Evolutionary conservation across 140 eudicot genomes (phyloP), one percentile per base, ranked within the genome.

Genomic region (Ambrosia hybrid): DNA sequence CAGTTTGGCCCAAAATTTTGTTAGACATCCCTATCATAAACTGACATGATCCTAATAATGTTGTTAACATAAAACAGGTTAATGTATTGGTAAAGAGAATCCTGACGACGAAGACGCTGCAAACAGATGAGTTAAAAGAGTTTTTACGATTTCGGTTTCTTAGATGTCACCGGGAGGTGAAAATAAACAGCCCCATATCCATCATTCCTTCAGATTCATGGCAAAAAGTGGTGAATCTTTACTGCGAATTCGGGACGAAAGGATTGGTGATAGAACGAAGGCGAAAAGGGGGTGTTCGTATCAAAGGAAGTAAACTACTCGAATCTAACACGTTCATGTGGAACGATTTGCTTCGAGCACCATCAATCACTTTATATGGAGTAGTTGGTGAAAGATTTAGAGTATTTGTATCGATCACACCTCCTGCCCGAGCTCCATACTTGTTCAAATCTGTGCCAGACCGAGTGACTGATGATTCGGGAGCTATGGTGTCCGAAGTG

Each of bases 401-500:
- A 78, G 83, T 76, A 37, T 53, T 80, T 21, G 78, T 88, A 15
- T 93, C 98, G 5, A 85, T 93, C 43, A 93, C 98, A 69, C 97
- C 98, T 13, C 98, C 98, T 21, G 95, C 87, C 37, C 98, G 90
- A 87, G 98, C 84, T 4, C 76, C 98, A 0, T 93, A 93, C 69
- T 81, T 93, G 76, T 53, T 93, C 67, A 93, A 90, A 80, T 90
- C 97, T 51, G 96, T 93, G 15, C 91, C 98, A 0, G 98, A 93
- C 30, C 81, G 97, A n/a, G 98, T 90, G 76, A 89, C 93, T 9
- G 98, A 93, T 55, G 91, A 93, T 77, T 84, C 96, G 0, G 98
- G 98, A 30, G 88, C 88, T n/a, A 93, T 93, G 98, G 84, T 93
- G 68, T 93, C 97, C 10, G 98, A 93, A 77, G 88, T 93, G 57